Evolutionary conservation across 208 protist species (phyloP).

Genomic region (Leishmania gerbilli): DNA sequence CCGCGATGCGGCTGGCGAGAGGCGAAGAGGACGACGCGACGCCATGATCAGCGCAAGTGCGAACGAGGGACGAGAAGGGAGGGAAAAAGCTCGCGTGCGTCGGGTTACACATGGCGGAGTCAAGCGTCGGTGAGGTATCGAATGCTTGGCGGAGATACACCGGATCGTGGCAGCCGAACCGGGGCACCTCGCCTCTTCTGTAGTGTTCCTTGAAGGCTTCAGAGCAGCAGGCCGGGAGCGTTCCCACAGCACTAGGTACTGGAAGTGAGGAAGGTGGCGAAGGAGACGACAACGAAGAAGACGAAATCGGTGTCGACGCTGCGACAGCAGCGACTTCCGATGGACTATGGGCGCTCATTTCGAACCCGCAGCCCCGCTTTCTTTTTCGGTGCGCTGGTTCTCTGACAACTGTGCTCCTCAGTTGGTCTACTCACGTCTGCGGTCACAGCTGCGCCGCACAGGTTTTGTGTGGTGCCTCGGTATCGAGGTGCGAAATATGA

Average conservation of each 20-base stretch:
- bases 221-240: constrained; percentile 27
- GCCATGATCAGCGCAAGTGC: constrained; percentile 3
- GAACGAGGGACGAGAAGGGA: constrained; percentile 26
- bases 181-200: constrained; percentile 25
- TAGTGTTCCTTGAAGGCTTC: constrained; percentile 33
- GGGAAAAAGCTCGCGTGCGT: constrained; percentile 25
- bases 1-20: neutral
- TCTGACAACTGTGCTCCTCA: neutral
- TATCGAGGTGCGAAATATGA: neutral
- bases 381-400: neutral
- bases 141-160: constrained; percentile 37
- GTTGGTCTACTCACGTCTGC: neutral
- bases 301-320: neutral
- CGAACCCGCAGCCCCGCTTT: neutral
- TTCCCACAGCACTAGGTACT: neutral
- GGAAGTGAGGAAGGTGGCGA: constrained; percentile 1
- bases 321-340: neutral
- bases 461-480: neutral
- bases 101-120: neutral
- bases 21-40: neutral
- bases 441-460: neutral
- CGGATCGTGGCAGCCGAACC: constrained; percentile 64
- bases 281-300: neutral
- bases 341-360: neutral
- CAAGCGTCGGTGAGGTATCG: neutral